Evolutionary conservation across 148 eudicot genomes (phyloP).

Genomic region (Polygonum aviculare): DNA sequence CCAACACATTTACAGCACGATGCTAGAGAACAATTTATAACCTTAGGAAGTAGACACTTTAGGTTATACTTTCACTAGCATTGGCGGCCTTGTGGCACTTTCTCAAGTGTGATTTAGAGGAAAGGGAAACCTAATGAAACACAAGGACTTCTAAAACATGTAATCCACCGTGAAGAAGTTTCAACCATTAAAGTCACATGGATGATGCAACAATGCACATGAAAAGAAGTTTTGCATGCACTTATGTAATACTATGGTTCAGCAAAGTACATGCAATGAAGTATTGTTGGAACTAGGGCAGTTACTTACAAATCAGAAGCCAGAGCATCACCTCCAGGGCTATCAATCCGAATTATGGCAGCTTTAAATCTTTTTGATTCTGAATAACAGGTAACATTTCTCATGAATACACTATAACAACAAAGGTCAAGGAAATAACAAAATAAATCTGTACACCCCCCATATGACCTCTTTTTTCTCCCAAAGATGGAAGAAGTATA

Average conservation of each 20-base stretch:
- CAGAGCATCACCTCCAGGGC: conserved; percentile 99
- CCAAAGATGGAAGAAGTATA: background rate
- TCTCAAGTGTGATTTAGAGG: background rate
- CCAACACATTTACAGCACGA: background rate
- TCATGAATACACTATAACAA: conserved; percentile 1
- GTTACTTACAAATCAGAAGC: conserved; percentile 94
- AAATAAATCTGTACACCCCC: background rate
- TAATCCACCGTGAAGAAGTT: background rate
- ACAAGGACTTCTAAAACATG: background rate
- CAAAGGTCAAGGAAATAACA: background rate
- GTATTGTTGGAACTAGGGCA: background rate
- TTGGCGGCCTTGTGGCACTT: background rate
- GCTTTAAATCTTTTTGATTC: conserved; percentile 80
- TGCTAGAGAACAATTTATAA: no score
- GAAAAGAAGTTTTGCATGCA: background rate
- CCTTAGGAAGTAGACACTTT: background rate
- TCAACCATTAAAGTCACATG: background rate
- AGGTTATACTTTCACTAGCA: background rate
- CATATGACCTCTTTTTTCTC: background rate
- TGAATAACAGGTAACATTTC: conserved; percentile 22
- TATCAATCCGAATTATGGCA: conserved; percentile 78
- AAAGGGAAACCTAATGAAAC: background rate
- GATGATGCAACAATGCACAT: background rate
- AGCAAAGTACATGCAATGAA: background rate
- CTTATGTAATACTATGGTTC: background rate